Base-by-base conservation (phyloP, 2,329 filamentous ascomycete species). In the Ophiocordyceps camponoti-floridani region DNA sequence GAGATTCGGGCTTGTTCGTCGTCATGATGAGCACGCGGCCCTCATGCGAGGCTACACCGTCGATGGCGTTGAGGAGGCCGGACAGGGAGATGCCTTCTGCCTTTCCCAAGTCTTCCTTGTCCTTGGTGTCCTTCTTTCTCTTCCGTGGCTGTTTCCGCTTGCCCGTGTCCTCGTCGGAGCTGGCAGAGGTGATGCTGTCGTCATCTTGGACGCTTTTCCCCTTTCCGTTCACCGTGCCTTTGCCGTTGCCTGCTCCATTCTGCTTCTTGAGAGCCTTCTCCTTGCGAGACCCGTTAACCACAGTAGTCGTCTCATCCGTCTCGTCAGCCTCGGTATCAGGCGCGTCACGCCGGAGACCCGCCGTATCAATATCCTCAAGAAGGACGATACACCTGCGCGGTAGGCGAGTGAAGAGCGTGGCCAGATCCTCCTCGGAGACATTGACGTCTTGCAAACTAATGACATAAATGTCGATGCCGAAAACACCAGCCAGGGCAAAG, bases 21-120 rank as follows among this genome's bases (percentile, higher is more conserved):
- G 84, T 88, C 80, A 88, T 86, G 62, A 89, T 79, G 16, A 89
- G 70, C 12, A 89, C 74, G 41, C 82, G 74, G 26, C 83, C 84
- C 62, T 89, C 84, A 52, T 84, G 82, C 3, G 78, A 82, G 1
- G 81, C 82, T 1, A 87, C 83, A 45, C 85, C 83, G 54, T 93
- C 84, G 47, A 93, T 85, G 47, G 82, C 81, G 59, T 93, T 93
- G 44, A 93, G 70, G 1, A 93, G 69, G 1, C 84, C 84, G 0
- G 82, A 84, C 2, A 91, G 69, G 1, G 82, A 84, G 51, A 88
- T 84, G n/a, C 70, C 53, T 35, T 62, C 55, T 16, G 52, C 16
- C 33, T 51, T 7, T 33, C 55, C 27, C 1, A n/a, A 19, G 43
- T 43, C 50, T 31, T 47, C 50, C 8, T 45, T 47, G 23, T 50